These are phyloP conservation scores for Pezicula rhizophila DNA, from an alignment of 2,329 filamentous ascomycete species.

Conservation along the genomic window DNA sequence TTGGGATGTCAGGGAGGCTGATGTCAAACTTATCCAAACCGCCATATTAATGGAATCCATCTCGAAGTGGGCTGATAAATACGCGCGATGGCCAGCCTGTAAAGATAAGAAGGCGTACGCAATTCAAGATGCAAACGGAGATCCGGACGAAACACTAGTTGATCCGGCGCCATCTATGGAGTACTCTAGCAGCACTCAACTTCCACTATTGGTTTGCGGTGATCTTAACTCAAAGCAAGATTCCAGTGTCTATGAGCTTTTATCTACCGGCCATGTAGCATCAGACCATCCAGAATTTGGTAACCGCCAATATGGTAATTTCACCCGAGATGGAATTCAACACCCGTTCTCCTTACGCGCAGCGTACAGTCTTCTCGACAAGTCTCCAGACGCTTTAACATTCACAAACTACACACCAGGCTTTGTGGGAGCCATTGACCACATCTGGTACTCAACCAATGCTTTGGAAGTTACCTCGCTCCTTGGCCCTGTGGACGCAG, in stretches of 20 bases:
- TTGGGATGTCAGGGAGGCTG: slow-evolving; percentile 85
- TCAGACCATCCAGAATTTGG: slow-evolving; percentile 76
- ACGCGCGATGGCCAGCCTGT: slow-evolving; percentile 70
- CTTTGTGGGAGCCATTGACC: slow-evolving; percentile 91
- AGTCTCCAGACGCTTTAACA: slow-evolving; percentile 75
- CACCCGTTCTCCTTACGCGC: slow-evolving; percentile 94
- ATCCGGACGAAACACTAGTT: slow-evolving; percentile 46
- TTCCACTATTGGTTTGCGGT: slow-evolving; percentile 85
- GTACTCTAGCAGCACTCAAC: slow-evolving; percentile 79
- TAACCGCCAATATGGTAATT: slow-evolving; percentile 82
- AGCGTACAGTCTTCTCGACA: slow-evolving; percentile 75
- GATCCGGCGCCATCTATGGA: slow-evolving; percentile 77
- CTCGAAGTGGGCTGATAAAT: slow-evolving; percentile 78
- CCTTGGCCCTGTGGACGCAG: slow-evolving; percentile 64
- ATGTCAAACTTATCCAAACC: slow-evolving; percentile 95
- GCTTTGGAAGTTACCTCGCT: slow-evolving; percentile 60
- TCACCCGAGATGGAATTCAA: slow-evolving; percentile 85
- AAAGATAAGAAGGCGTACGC: slow-evolving; percentile 61
- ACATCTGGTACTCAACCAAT: slow-evolving; percentile 93
- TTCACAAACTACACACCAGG: slow-evolving; percentile 96
- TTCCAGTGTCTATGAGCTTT: slow-evolving; percentile 86
- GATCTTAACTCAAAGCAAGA: slow-evolving; percentile 90
- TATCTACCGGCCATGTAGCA: slow-evolving; percentile 72
- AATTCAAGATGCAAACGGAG: slow-evolving; percentile 34
- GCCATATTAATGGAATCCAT: slow-evolving; percentile 93